Percentiles rank a stretch among this genome's conserved stretches.
These are phyloP conservation scores for Lasiodiplodia citricola DNA, from an alignment of 2,329 filamentous ascomycete species.

Conservation along the genomic window DNA sequence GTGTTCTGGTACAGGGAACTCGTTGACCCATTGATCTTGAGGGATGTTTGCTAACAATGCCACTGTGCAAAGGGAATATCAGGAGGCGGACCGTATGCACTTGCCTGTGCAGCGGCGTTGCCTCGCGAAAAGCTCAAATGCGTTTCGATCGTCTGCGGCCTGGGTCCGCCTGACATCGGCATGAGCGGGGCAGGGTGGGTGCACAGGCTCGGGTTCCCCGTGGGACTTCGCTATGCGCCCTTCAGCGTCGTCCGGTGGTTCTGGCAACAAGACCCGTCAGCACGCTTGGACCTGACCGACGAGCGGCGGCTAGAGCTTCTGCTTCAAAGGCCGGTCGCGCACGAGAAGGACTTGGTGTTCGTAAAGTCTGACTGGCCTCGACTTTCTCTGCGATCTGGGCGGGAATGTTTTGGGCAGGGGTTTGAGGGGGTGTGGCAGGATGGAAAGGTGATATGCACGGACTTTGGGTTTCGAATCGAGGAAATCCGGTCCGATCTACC, in stretches of 20 bases:
- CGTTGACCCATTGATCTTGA: no score
- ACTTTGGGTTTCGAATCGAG: slow-evolving; percentile 43
- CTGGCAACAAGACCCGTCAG: slow-evolving; percentile 33
- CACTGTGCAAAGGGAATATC: slow-evolving; percentile 35
- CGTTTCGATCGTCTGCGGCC: slow-evolving; percentile 37
- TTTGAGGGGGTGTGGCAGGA: slow-evolving; percentile 39
- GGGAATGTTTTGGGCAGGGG: slow-evolving; percentile 40
- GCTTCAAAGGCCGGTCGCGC: slow-evolving; percentile 26
- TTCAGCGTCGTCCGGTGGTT: slow-evolving; percentile 34
- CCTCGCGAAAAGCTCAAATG: slow-evolving; percentile 34
- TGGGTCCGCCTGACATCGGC: slow-evolving; percentile 45
- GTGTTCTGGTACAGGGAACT: slow-evolving; percentile 33
- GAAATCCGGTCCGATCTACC: slow-evolving; percentile 44
- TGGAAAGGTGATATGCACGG: slow-evolving; percentile 35
- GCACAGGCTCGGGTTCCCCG: slow-evolving; percentile 39
- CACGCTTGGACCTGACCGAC: slow-evolving; percentile 41
- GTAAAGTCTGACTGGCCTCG: slow-evolving; percentile 34
- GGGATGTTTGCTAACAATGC: slow-evolving; percentile 20
- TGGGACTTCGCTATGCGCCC: slow-evolving; percentile 37
- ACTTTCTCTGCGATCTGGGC: slow-evolving; percentile 31
- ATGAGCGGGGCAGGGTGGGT: slow-evolving; percentile 36
- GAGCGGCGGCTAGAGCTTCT: slow-evolving; percentile 37
- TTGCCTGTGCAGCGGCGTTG: slow-evolving; percentile 36
- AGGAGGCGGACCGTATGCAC: slow-evolving; percentile 41
- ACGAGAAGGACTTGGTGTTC: slow-evolving; percentile 35